phyloP scores from a whole-genome alignment of 2,329 filamentous ascomycete genomes.

The Talaromyces sp. region DNA sequence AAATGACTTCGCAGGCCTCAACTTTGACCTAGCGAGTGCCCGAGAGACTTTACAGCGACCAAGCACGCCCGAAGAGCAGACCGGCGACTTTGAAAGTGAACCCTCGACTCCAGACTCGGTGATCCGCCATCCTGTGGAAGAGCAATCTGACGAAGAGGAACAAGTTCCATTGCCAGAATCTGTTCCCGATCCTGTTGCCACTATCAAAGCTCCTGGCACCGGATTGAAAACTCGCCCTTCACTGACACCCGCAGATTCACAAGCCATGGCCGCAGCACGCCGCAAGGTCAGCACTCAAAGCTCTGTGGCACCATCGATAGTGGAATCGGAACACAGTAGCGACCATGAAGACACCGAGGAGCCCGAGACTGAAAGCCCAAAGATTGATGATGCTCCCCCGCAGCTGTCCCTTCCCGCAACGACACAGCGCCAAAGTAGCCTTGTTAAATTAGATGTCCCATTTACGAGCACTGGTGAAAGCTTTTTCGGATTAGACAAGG shows the following conservation, averaged over 20 bases:
- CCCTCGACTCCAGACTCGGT: constrained; percentile 82
- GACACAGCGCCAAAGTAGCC: constrained; percentile 60
- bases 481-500: constrained; percentile 78
- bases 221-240: constrained; percentile 86
- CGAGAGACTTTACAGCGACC: constrained; percentile 36
- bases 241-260: constrained; percentile 75
- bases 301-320: constrained; percentile 28
- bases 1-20: constrained; percentile 33
- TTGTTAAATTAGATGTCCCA: constrained; percentile 77
- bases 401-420: constrained; percentile 16
- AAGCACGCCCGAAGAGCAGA: constrained; percentile 50
- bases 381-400: constrained; percentile 7
- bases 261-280: constrained; percentile 79
- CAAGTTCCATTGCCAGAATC: constrained; percentile 43
- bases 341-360: constrained; percentile 16
- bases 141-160: constrained; percentile 32
- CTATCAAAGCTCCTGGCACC: constrained; percentile 81
- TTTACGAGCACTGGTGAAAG: constrained; percentile 61
- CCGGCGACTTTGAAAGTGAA: constrained; percentile 51
- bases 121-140: constrained; percentile 66
- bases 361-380: constrained; percentile 11
- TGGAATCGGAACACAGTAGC: constrained; percentile 12
- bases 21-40: constrained; percentile 40
- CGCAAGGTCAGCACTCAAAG: constrained; percentile 76
- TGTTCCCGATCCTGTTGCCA: constrained; percentile 77